Conservation (phyloP, 768 basidiomycete genomes). For the Pleurotus pulmonarius region DNA sequence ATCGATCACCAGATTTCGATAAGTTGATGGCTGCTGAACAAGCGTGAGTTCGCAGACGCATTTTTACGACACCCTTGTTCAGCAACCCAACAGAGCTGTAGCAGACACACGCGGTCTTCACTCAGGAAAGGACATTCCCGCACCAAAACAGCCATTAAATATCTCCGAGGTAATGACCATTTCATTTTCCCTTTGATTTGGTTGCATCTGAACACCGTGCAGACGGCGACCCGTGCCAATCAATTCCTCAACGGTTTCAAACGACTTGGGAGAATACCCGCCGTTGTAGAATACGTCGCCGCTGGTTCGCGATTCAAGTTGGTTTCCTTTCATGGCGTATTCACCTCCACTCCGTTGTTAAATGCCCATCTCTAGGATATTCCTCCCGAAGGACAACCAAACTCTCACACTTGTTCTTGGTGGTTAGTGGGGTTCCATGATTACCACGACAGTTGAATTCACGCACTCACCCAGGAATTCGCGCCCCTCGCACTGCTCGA, state of each 20-base stretch:
- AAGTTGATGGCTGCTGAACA: constrained; percentile 95
- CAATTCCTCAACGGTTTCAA: constrained; percentile 93
- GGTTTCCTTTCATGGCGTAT: constrained; percentile 13
- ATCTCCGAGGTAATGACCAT: constrained; percentile 73
- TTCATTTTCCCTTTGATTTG: background rate
- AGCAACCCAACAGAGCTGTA: constrained; percentile 51
- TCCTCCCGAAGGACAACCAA: constrained; percentile 89
- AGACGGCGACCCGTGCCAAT: constrained; percentile 71
- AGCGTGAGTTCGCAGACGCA: constrained; percentile 43
- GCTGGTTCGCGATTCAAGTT: constrained; percentile 96
- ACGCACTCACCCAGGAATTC: constrained; percentile 56
- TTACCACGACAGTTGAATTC: background rate
- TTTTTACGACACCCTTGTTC: background rate
- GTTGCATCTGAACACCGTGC: constrained; percentile 4
- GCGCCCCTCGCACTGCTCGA: constrained; percentile 75
- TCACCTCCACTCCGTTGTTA: constrained; percentile 1
- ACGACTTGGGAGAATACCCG: constrained; percentile 77
- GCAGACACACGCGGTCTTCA: constrained; percentile 82
- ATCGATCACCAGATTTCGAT: constrained; percentile 94
- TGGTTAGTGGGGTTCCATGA: constrained; percentile 38
- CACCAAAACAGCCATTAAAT: constrained; percentile 81
- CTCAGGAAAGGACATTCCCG: constrained; percentile 82
- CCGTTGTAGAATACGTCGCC: constrained; percentile 90
- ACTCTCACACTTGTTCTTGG: constrained; percentile 89
- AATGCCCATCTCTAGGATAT: constrained; percentile 44